A percentile compares a stretch with the other conserved stretches of the same genome.
phyloP scores from a whole-genome alignment of 1,284 basidiomycete species.

The Austroboletus niveus region DNA sequence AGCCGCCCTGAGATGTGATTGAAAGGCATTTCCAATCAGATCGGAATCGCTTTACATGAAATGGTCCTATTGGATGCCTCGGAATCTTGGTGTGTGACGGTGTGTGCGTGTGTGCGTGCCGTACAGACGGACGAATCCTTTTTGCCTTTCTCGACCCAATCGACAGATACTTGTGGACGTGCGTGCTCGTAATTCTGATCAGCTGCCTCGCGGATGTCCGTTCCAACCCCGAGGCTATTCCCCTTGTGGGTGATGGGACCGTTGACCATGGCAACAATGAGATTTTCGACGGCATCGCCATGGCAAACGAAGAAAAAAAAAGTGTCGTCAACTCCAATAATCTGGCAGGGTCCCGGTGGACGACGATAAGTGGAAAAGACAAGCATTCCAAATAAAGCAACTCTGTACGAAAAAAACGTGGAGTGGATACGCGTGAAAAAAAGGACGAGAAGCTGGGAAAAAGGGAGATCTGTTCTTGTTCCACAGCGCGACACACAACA shows the following conservation, averaged over 20 bases:
- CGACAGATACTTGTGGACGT: not conserved
- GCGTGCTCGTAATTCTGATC: not conserved
- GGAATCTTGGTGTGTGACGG: no score
- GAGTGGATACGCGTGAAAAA: not conserved
- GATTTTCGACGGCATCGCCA: constrained; percentile 7
- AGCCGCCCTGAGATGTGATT: no score
- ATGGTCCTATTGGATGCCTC: no score
- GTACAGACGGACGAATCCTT: not conserved
- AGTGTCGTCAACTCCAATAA: not conserved
- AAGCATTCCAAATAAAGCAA: not conserved
- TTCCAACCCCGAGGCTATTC: not conserved
- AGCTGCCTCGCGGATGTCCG: not conserved
- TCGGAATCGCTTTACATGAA: no score
- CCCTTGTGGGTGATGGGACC: not conserved
- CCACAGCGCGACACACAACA: not conserved
- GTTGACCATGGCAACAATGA: constrained; percentile 13
- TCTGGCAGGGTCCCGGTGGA: no score
- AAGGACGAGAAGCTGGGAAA: not conserved
- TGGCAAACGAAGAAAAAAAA: not conserved
- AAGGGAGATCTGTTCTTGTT: not conserved
- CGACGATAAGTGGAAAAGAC: not conserved
- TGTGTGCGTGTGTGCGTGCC: no score
- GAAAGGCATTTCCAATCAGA: no score
- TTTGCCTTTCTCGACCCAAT: not conserved
- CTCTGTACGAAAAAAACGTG: not conserved